Evolutionary conservation across 139 green algal genomes (phyloP).

Genomic region (Haematococcus sp.): DNA sequence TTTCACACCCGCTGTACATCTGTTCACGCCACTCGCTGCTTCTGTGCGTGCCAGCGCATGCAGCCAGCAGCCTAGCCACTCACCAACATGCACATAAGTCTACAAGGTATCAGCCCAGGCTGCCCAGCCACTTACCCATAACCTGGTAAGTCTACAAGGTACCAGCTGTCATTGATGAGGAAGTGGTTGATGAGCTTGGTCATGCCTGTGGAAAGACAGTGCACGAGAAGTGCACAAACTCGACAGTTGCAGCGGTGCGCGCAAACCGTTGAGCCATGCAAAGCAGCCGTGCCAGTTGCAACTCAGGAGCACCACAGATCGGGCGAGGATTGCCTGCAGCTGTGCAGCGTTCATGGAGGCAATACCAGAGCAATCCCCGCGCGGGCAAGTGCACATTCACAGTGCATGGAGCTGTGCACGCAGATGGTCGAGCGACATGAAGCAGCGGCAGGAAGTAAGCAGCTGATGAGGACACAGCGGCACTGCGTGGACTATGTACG

Average conservation of each 20-base stretch:
- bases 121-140: constrained; percentile 81
- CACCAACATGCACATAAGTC: background rate
- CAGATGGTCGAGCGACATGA: too few relatives aligned
- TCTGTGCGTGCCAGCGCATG: background rate
- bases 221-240: background rate
- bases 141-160: constrained; percentile 90
- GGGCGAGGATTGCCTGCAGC: too few relatives aligned
- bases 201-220: constrained; percentile 84
- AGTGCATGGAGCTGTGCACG: too few relatives aligned
- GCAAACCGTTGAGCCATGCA: too few relatives aligned
- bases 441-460: background rate
- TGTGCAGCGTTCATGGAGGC: too few relatives aligned
- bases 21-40: background rate
- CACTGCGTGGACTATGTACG: background rate
- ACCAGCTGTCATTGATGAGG: constrained; percentile 90
- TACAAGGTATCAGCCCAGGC: too few relatives aligned
- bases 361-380: too few relatives aligned
- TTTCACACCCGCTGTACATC: background rate
- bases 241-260: background rate
- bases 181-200: constrained; percentile 96
- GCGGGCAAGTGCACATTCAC: too few relatives aligned
- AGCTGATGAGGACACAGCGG: background rate
- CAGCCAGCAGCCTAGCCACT: background rate
- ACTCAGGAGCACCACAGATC: too few relatives aligned
- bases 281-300: too few relatives aligned